phyloP scores from a whole-genome alignment of 192 early-diverging fungal genomes.

The Nowakowskiella sp. region DNA sequence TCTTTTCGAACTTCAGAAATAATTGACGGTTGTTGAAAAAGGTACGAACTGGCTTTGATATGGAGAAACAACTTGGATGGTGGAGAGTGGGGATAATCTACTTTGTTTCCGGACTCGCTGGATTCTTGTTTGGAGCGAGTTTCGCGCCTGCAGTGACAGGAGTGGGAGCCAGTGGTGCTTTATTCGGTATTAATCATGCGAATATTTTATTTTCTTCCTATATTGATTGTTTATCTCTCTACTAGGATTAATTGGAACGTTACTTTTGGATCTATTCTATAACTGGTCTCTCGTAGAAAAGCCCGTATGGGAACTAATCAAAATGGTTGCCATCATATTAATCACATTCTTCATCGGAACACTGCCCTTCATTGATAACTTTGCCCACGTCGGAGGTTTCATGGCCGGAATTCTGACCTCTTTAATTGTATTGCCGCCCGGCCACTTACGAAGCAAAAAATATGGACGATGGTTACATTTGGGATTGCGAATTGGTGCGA shows the following conservation, averaged over 20 bases:
- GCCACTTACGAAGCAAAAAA: too few species aligned
- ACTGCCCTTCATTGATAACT: slow-evolving; percentile 74
- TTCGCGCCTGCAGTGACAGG: slow-evolving; percentile 47
- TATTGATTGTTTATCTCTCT: not conserved
- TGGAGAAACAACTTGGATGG: slow-evolving; percentile 71
- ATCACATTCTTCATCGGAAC: slow-evolving; percentile 65
- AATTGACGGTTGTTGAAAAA: slow-evolving; percentile 20
- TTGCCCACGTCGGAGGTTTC: slow-evolving; percentile 79
- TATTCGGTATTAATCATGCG: slow-evolving; percentile 31
- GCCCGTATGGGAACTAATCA: slow-evolving; percentile 60
- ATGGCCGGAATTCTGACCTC: slow-evolving; percentile 56
- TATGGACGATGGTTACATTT: slow-evolving; percentile 36
- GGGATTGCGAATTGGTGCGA: slow-evolving; percentile 18
- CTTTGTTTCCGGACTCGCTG: slow-evolving; percentile 61
- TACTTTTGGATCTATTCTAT: slow-evolving; percentile 68
- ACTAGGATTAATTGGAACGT: slow-evolving; percentile 67
- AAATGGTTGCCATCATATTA: slow-evolving; percentile 52
- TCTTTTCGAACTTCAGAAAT: not conserved
- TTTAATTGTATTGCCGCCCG: slow-evolving; percentile 62
- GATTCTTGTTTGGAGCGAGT: slow-evolving; percentile 73
- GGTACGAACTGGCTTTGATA: slow-evolving; percentile 54
- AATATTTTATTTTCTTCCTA: not conserved
- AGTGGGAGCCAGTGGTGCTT: slow-evolving; percentile 45
- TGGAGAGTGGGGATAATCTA: slow-evolving; percentile 67
- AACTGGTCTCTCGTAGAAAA: slow-evolving; percentile 63